A percentile compares a stretch with the other conserved stretches of the same genome.
These are phyloP conservation scores for Yamadazyma takamatsuzukensis DNA, from an alignment of 805 yeast genomes.

Conservation along the genomic window DNA sequence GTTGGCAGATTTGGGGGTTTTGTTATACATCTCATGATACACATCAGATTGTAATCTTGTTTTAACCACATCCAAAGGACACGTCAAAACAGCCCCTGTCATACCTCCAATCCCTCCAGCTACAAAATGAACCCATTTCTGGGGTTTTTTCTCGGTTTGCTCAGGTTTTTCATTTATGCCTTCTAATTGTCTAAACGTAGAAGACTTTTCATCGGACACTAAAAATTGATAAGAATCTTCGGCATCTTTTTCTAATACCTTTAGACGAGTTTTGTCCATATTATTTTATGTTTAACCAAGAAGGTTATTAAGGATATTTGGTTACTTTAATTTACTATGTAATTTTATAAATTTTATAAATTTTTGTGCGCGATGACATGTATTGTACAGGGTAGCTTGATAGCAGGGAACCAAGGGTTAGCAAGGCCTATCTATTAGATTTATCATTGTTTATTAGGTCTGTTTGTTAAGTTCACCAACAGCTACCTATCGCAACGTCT, in stretches of 20 bases:
- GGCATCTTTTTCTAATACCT: conserved; percentile 48
- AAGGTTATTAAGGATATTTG: too few species aligned
- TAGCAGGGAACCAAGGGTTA: too few species aligned
- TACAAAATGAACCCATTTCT: conserved; percentile 72
- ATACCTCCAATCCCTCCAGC: conserved; percentile 95
- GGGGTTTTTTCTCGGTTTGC: conserved; percentile 9
- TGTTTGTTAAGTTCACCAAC: too few species aligned
- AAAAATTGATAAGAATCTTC: conserved; percentile 56
- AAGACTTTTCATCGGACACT: conserved; percentile 70
- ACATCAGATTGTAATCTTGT: conserved; percentile 92
- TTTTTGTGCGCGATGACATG: too few species aligned
- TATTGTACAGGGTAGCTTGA: too few species aligned
- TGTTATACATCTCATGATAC: conserved; percentile 55
- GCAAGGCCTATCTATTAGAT: too few species aligned
- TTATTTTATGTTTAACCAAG: too few species aligned
- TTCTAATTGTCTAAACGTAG: conserved; percentile 39
- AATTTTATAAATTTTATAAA: too few species aligned
- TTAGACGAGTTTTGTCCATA: too few species aligned
- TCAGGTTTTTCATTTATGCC: conserved; percentile 3
- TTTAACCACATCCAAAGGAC: conserved; percentile 95
- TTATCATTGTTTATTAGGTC: background rate
- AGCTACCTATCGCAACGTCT: too few species aligned
- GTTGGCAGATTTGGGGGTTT: conserved; percentile 37
- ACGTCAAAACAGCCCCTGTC: conserved; percentile 93
- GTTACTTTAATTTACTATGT: too few species aligned